phyloP scores from a whole-genome alignment of 805 yeast genomes.

The Candida pseudofarinosa region DNA sequence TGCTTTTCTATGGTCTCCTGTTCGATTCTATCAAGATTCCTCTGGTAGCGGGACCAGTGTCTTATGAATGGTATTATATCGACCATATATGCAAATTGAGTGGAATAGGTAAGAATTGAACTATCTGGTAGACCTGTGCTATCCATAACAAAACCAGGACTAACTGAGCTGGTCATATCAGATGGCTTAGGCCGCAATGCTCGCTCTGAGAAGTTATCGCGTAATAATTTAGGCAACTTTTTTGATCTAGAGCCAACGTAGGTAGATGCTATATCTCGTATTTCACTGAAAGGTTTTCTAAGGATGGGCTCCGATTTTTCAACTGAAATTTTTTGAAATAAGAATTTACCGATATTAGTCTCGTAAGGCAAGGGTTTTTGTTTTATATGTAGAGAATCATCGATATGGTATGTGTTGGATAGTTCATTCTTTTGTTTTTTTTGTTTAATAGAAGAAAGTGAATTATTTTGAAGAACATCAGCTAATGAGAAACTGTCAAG shows the following conservation, averaged over 20 bases:
- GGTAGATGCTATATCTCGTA: conserved; percentile 9
- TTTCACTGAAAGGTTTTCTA: conserved; percentile 9
- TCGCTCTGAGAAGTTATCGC: conserved; percentile 20
- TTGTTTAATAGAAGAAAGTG: conserved; percentile 24
- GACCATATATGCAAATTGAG: conserved; percentile 20
- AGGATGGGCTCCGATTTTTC: conserved; percentile 1
- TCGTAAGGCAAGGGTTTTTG: conserved; percentile 37
- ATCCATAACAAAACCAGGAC: background rate
- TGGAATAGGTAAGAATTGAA: conserved; percentile 24
- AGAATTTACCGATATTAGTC: conserved; percentile 23
- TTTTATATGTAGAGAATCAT: conserved; percentile 24
- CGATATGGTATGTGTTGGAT: conserved; percentile 28
- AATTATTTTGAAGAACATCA: conserved; percentile 24
- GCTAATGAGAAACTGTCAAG: conserved; percentile 24
- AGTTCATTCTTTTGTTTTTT: conserved; percentile 30
- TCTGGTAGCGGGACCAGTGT: conserved; percentile 32
- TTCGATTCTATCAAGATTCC: conserved; percentile 20
- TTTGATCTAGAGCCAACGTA: conserved; percentile 35
- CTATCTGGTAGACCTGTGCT: conserved; percentile 30
- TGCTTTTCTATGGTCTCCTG: conserved; percentile 9
- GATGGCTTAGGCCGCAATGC: conserved; percentile 12
- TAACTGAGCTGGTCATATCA: conserved; percentile 8
- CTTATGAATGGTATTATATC: conserved; percentile 33
- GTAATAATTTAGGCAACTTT: conserved; percentile 26
- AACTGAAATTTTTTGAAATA: conserved; percentile 4